A percentile compares a stretch with the other conserved stretches of the same genome.
Conservation (phyloP, 257 asterid species). For the Coffea canephora region DNA sequence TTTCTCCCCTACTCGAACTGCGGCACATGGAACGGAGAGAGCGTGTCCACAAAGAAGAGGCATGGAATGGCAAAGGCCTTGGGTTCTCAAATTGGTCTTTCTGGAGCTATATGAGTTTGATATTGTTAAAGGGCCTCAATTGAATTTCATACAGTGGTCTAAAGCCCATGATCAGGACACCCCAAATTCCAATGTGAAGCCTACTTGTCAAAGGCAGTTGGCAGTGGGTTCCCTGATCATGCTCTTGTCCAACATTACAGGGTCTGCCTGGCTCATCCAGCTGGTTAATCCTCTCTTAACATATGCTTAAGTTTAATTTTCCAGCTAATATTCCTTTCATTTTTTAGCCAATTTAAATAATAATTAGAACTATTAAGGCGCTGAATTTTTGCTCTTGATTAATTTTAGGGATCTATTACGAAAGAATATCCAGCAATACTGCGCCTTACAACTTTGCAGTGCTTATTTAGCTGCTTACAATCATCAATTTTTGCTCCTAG, state of each 20-base stretch:
- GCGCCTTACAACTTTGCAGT: constrained; percentile 50
- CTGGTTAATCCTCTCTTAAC: constrained; percentile 34
- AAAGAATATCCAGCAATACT: constrained; percentile 57
- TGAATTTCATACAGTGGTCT: constrained; percentile 35
- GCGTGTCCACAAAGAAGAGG: constrained; percentile 8
- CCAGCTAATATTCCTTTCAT: not conserved
- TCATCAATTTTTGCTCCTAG: constrained; percentile 30
- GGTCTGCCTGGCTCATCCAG: constrained; percentile 62
- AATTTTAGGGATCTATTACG: constrained; percentile 42
- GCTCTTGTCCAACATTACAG: constrained; percentile 44
- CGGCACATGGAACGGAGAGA: constrained; percentile 1
- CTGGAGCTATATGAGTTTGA: constrained; percentile 66
- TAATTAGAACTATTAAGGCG: not conserved
- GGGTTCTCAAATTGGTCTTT: constrained; percentile 27
- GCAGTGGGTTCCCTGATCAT: constrained; percentile 52
- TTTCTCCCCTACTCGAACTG: not conserved
- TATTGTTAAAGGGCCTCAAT: constrained; percentile 52
- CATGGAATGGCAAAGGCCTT: constrained; percentile 20
- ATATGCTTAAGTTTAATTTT: not conserved
- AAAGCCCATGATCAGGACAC: not conserved
- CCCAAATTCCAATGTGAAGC: not conserved
- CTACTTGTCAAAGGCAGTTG: constrained; percentile 30
- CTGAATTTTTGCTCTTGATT: not conserved
- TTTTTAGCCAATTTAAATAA: not conserved
- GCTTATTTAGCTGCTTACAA: constrained; percentile 65